Evolutionary conservation across 768 basidiomycete species (phyloP).

Genomic region (Mycena galericulata): DNA sequence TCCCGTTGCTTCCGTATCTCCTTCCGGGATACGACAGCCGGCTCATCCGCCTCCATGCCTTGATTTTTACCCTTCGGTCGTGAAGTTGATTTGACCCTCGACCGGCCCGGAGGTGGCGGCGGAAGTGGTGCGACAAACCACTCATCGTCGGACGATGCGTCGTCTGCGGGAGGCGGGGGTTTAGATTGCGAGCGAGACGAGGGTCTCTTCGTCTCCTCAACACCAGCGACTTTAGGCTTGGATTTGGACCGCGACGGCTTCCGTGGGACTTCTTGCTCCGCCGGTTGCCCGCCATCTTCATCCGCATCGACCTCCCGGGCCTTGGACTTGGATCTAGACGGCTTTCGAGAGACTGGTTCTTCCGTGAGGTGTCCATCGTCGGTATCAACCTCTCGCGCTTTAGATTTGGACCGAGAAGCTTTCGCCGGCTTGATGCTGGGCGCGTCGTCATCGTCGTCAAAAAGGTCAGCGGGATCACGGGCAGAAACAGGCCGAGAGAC

Average conservation of each 20-base stretch:
- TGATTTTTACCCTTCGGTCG: conserved; percentile 23
- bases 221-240: conserved; percentile 33
- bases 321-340: conserved; percentile 2
- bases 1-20: conserved; percentile 26
- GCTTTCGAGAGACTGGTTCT: not conserved
- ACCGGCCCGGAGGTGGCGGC: conserved; percentile 24
- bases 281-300: not conserved
- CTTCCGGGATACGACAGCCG: conserved; percentile 31
- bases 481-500: conserved; percentile 29
- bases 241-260: conserved; percentile 27
- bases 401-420: conserved; percentile 34
- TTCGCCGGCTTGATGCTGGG: conserved; percentile 24
- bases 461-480: conserved; percentile 23
- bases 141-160: conserved; percentile 34
- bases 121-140: conserved; percentile 31
- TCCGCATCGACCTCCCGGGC: conserved; percentile 10
- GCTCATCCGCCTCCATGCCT: conserved; percentile 22
- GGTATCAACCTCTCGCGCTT: conserved; percentile 9
- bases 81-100: conserved; percentile 19
- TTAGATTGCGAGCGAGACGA: conserved; percentile 36
- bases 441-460: conserved; percentile 31
- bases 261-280: conserved; percentile 2
- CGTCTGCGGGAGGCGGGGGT: conserved; percentile 22
- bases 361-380: not conserved
- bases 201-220: conserved; percentile 20